Base-by-base conservation (phyloP, 2,329 filamentous ascomycete genomes). In the Septoria linicola region DNA sequence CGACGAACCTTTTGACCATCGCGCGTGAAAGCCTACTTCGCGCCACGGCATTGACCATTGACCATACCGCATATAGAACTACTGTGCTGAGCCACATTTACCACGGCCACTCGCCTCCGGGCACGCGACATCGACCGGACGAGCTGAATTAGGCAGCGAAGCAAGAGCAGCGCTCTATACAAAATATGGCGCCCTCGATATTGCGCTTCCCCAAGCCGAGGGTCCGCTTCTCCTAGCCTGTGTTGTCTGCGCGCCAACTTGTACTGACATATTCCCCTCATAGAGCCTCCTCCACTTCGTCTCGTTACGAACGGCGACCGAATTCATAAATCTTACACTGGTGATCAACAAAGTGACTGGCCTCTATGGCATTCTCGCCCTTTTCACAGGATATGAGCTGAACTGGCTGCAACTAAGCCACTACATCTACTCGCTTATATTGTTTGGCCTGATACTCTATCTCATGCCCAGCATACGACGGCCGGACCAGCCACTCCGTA, bases 341-440 rank as follows among this genome's bases (percentile, higher is more conserved):
- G 79, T 95, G 49, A 85, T 96, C 74, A 96, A 96, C 79, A 96
- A 96, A 72, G 82, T 91, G 60, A 92, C 89, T 42, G 91, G 90
- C 51, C 78, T 96, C 61, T 96, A 95, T 72, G 91, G 91, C 59
- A 79, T 96, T 36, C 84, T 96, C 61, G 90, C 91, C 53, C 81
- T 96, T 61, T 77, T 96, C 59, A 95, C 91, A 19, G 92, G 92
- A 67, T 90, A 88, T 71, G 78, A 85, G 61, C 82, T 96, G 57
- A 91, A 89, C 47, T 78, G 84, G 23, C 80, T 93, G 19, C 92
- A 96, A 71, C 80, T 96, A 51, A 88, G 87, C 51, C 93, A 95
- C 79, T 96, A 96, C 77, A 79, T 95, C 41, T 95, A 95, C 78
- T 93, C 88, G 20, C 79, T 93, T 55, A 63, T 81, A 57, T 80